Evolutionary conservation across 1,139 yeast species (phyloP).

Genomic region (Kodamaea anthophila): DNA sequence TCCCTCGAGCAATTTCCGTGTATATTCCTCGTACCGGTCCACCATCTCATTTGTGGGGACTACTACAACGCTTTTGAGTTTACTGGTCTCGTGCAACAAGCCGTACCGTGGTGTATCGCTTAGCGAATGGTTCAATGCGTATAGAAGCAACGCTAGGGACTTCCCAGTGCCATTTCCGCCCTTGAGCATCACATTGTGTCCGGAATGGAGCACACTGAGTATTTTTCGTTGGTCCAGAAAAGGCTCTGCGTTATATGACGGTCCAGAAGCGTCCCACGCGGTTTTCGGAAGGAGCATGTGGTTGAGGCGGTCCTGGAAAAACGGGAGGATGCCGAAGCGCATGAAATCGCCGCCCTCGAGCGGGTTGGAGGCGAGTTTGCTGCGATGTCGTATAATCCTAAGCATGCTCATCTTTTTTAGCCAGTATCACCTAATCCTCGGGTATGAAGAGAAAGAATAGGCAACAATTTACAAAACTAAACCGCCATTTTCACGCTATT

Average conservation of each 20-base stretch:
- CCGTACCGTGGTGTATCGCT: constrained; percentile 18
- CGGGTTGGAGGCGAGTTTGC: constrained; percentile 1
- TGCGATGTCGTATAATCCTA: no score
- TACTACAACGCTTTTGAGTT: constrained; percentile 18
- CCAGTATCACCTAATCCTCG: no score
- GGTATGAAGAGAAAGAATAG: no score
- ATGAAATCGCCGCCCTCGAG: constrained; percentile 16
- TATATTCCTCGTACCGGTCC: constrained; percentile 14
- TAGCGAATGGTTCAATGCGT: constrained; percentile 20
- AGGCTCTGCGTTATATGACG: constrained; percentile 16
- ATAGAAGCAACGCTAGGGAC: constrained; percentile 17
- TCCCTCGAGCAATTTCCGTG: constrained; percentile 12
- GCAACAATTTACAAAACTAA: no score
- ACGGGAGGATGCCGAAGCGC: constrained; percentile 22
- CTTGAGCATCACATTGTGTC: constrained; percentile 15
- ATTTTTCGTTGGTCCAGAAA: constrained; percentile 20
- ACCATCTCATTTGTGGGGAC: constrained; percentile 25
- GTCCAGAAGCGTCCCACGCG: constrained; percentile 3
- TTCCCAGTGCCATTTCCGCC: constrained; percentile 22
- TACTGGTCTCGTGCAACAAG: constrained; percentile 7
- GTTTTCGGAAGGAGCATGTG: constrained; percentile 8
- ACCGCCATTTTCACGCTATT: no score
- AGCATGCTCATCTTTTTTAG: no score
- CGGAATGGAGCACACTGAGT: constrained; percentile 15
- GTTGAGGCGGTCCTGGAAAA: constrained; percentile 22